Percentiles rank a stretch among this genome's conserved stretches.
Conservation (phyloP, 208 protist genomes). For the Trypanosoma lewisi region DNA sequence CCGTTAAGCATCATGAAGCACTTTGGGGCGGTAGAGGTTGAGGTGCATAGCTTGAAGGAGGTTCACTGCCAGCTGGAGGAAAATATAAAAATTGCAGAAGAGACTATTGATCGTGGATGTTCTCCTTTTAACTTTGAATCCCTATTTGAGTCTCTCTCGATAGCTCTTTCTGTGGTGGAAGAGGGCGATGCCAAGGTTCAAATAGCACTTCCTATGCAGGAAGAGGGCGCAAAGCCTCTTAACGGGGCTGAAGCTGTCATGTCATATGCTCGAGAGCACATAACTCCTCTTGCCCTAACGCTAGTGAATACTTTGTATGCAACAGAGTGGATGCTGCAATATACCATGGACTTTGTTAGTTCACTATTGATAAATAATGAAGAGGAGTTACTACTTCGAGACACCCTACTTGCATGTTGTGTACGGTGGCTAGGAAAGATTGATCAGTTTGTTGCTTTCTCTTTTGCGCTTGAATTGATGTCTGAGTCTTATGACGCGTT, state of each 20-base stretch:
- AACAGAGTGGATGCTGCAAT: slow-evolving; percentile 84
- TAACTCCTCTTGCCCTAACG: slow-evolving; percentile 45
- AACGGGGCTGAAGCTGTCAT: slow-evolving; percentile 65
- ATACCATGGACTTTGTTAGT: slow-evolving; percentile 78
- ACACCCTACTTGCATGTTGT: slow-evolving; percentile 68
- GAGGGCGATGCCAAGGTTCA: slow-evolving; percentile 43
- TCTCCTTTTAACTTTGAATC: slow-evolving; percentile 53
- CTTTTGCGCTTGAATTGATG: slow-evolving; percentile 60
- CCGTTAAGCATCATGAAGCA: slow-evolving; percentile 15
- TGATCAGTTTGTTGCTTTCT: slow-evolving; percentile 66
- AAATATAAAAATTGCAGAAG: slow-evolving; percentile 48
- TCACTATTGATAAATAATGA: slow-evolving; percentile 34
- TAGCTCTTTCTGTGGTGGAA: slow-evolving; percentile 54
- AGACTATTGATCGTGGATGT: slow-evolving; percentile 42
- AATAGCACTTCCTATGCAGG: slow-evolving; percentile 43
- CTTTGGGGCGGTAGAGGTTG: slow-evolving; percentile 23
- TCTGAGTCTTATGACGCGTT: slow-evolving; percentile 75
- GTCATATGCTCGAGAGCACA: slow-evolving; percentile 38
- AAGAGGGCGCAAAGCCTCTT: slow-evolving; percentile 28
- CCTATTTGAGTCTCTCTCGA: slow-evolving; percentile 46
- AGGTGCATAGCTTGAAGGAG: slow-evolving; percentile 34
- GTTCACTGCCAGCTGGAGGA: slow-evolving; percentile 52
- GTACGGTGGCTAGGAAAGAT: slow-evolving; percentile 69
- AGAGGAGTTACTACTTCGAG: slow-evolving; percentile 59
- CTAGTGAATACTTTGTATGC: slow-evolving; percentile 52